phyloP scores from a whole-genome alignment of 352 stramenopile genomes.

The Phytophthora pisi region DNA sequence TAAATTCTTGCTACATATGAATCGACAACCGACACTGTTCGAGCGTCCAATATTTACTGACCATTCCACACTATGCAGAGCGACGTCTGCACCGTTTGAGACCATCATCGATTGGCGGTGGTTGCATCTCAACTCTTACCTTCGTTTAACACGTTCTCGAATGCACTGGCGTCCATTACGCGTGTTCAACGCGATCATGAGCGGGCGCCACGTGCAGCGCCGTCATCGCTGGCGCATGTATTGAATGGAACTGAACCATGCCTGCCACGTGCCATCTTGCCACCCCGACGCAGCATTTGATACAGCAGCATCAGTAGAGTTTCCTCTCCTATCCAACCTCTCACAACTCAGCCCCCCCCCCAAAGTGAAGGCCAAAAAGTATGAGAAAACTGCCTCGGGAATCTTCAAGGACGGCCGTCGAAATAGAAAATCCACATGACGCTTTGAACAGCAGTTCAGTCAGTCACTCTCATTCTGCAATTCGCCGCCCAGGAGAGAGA shows the following conservation, averaged over 20 bases:
- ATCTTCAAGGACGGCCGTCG: constrained; percentile 10
- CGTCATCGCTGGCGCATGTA: constrained; percentile 24
- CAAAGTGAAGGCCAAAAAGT: no score
- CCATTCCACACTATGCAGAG: no score
- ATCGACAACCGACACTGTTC: no score
- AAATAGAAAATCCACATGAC: constrained; percentile 16
- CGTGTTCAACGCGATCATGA: neutral
- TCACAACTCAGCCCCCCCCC: no score
- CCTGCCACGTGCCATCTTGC: neutral
- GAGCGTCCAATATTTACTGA: no score
- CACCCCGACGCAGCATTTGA: neutral
- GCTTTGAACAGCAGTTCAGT: neutral
- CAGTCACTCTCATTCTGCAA: constrained; percentile 19
- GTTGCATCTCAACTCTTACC: neutral
- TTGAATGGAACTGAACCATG: constrained; percentile 4
- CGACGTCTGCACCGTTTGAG: neutral
- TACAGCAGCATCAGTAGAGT: neutral
- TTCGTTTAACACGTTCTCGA: neutral
- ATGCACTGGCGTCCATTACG: neutral
- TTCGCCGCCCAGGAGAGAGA: constrained; percentile 15
- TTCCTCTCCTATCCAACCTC: no score
- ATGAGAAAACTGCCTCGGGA: neutral
- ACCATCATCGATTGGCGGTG: neutral
- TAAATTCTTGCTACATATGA: no score
- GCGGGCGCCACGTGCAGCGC: constrained; percentile 17